These are phyloP conservation scores for Paraphaeosphaeria sporulosa DNA, from an alignment of 2,329 filamentous ascomycete species.

Conservation along the genomic window DNA sequence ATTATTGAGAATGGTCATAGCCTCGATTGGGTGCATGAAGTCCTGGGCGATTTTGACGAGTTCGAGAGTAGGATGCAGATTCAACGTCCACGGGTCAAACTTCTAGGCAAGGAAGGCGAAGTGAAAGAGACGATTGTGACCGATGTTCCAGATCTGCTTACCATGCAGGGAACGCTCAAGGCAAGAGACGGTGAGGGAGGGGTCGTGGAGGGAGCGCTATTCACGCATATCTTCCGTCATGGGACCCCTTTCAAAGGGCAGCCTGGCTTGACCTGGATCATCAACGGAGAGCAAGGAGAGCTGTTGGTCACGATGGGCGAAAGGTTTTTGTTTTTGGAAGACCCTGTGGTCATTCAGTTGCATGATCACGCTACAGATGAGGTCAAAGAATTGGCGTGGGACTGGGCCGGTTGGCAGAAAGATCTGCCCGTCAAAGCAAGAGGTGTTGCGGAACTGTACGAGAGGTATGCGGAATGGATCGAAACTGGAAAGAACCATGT, in stretches of 20 bases:
- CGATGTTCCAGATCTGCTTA: constrained; percentile 57
- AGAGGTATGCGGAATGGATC: constrained; percentile 36
- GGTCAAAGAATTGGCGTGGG: constrained; percentile 46
- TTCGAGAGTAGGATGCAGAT: constrained; percentile 24
- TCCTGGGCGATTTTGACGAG: constrained; percentile 26
- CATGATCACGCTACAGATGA: constrained; percentile 37
- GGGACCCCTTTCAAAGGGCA: constrained; percentile 26
- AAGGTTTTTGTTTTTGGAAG: constrained; percentile 14
- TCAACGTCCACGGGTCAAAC: constrained; percentile 23
- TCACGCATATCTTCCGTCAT: constrained; percentile 21
- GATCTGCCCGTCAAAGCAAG: constrained; percentile 31
- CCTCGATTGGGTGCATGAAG: constrained; percentile 29
- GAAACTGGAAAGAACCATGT: constrained; percentile 21
- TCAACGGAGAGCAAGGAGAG: constrained; percentile 29
- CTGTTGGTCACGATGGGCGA: constrained; percentile 16
- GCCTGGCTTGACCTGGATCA: constrained; percentile 23
- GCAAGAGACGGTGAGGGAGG: background rate
- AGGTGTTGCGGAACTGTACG: constrained; percentile 38
- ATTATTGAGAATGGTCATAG: constrained; percentile 31
- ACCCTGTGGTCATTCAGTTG: constrained; percentile 32
- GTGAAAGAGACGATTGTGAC: constrained; percentile 29
- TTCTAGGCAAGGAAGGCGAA: constrained; percentile 13
- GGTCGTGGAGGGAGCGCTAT: constrained; percentile 20
- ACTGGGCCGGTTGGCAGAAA: constrained; percentile 51
- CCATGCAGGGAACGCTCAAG: constrained; percentile 44